phyloP scores from a whole-genome alignment of 305 asterid genomes.

The Nicotiana rustica region DNA sequence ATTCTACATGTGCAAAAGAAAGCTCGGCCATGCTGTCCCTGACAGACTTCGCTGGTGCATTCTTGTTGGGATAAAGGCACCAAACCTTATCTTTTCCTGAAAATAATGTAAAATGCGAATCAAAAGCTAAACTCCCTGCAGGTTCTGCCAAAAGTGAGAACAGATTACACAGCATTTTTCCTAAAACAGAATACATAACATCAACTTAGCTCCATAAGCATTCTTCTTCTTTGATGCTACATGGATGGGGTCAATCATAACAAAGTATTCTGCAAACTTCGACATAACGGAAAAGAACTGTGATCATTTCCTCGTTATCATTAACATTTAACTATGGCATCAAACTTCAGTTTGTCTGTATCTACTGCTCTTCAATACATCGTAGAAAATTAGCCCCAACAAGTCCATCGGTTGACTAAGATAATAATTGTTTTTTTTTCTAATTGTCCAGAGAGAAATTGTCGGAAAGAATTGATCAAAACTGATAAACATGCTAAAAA shows the following conservation, averaged over 20 bases:
- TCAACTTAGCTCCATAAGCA: slow-evolving; percentile 4
- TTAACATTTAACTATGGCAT: not conserved
- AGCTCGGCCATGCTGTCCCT: slow-evolving; percentile 55
- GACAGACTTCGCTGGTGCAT: slow-evolving; percentile 65
- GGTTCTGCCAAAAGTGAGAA: too few species aligned
- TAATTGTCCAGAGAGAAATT: not conserved
- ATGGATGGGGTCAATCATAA: not conserved
- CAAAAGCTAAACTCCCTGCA: not conserved
- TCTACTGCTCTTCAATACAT: not conserved
- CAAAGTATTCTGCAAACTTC: not conserved
- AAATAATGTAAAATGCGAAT: slow-evolving; percentile 40
- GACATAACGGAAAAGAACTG: not conserved
- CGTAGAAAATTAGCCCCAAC: not conserved
- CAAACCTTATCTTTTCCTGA: slow-evolving; percentile 84
- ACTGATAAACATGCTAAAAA: not conserved
- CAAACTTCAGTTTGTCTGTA: not conserved
- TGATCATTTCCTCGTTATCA: not conserved
- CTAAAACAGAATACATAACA: not conserved
- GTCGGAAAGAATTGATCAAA: slow-evolving; percentile 1
- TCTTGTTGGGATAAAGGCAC: slow-evolving; percentile 91
- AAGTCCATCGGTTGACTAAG: not conserved
- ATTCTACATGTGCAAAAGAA: slow-evolving; percentile 46
- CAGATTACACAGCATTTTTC: not conserved
- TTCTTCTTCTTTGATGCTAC: not conserved
- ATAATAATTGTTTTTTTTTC: not conserved